Conservation (phyloP, 495 filamentous ascomycete genomes). For the Aspergillus biplanus region DNA sequence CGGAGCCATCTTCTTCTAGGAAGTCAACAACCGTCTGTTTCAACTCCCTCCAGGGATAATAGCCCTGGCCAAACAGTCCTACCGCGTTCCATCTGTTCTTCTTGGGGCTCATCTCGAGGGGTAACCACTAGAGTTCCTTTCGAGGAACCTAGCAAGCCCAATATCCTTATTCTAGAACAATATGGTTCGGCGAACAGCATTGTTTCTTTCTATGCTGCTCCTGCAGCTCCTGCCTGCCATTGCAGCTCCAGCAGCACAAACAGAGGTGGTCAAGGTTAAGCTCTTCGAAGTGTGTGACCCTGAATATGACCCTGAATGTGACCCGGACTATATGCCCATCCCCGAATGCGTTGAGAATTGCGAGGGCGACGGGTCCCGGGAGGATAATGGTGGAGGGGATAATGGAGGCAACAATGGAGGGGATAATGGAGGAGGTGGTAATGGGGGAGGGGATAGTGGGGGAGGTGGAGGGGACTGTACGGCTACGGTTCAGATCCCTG, state of each 20-base stretch:
- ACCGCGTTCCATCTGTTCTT: too few species aligned
- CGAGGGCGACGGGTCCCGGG: neutral
- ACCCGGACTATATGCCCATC: neutral
- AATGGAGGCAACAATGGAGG: neutral
- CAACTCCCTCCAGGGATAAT: too few species aligned
- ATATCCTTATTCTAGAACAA: neutral
- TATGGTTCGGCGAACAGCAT: slow-evolving; percentile 8
- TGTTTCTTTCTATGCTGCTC: slow-evolving; percentile 8
- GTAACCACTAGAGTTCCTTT: too few species aligned
- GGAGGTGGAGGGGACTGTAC: neutral
- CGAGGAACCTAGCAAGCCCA: too few species aligned
- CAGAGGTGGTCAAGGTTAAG: neutral
- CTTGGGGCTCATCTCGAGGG: too few species aligned
- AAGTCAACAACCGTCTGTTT: too few species aligned
- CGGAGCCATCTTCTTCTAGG: too few species aligned
- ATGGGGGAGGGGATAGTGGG: neutral
- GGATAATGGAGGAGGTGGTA: neutral
- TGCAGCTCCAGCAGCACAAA: neutral
- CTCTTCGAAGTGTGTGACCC: neutral
- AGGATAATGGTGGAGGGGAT: neutral
- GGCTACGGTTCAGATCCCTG: neutral
- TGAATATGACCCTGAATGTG: neutral
- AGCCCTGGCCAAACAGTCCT: too few species aligned
- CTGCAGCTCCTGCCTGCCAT: slow-evolving; percentile 5
- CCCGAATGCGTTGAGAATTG: neutral